A percentile compares a stretch with the other conserved stretches of the same genome.
These are phyloP conservation scores for Sporopachydermia quercuum DNA, from an alignment of 805 yeast species.

Conservation along the genomic window DNA sequence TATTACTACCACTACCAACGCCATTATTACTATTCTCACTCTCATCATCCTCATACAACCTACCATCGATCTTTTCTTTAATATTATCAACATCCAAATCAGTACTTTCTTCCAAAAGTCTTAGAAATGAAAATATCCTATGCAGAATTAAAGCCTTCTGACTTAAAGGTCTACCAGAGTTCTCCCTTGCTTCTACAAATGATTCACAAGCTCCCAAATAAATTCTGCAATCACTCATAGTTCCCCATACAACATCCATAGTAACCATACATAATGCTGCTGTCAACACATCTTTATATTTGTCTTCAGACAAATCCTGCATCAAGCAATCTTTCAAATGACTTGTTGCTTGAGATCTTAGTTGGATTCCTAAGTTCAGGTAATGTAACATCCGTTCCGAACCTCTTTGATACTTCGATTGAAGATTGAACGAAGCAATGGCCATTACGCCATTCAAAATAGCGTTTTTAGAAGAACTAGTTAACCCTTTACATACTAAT, in stretches of 20 bases:
- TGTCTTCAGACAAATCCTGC: conserved; percentile 36
- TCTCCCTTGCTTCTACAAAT: conserved; percentile 56
- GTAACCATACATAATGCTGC: conserved; percentile 79
- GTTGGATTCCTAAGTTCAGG: conserved; percentile 54
- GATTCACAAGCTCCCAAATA: conserved; percentile 67
- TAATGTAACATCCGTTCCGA: conserved; percentile 57
- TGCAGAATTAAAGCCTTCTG: conserved; percentile 68
- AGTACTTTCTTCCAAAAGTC: conserved; percentile 66
- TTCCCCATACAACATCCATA: conserved; percentile 82
- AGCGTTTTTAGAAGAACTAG: conserved; percentile 66
- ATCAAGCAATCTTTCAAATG: conserved; percentile 47
- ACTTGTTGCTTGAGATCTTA: conserved; percentile 59
- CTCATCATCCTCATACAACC: not conserved
- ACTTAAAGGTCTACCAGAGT: conserved; percentile 46
- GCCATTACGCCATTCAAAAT: conserved; percentile 67
- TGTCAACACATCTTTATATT: conserved; percentile 71
- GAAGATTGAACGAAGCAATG: conserved; percentile 68
- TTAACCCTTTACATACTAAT: conserved; percentile 53
- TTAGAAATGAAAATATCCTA: conserved; percentile 61
- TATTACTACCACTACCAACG: not conserved
- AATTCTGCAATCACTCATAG: conserved; percentile 71
- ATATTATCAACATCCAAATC: conserved; percentile 18
- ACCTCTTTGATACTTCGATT: conserved; percentile 52
- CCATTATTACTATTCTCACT: conserved; percentile 2
- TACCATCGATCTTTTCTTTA: conserved; percentile 12